Conservation (phyloP, 129 eudicot genomes). For the Pulicaria dysenterica region DNA sequence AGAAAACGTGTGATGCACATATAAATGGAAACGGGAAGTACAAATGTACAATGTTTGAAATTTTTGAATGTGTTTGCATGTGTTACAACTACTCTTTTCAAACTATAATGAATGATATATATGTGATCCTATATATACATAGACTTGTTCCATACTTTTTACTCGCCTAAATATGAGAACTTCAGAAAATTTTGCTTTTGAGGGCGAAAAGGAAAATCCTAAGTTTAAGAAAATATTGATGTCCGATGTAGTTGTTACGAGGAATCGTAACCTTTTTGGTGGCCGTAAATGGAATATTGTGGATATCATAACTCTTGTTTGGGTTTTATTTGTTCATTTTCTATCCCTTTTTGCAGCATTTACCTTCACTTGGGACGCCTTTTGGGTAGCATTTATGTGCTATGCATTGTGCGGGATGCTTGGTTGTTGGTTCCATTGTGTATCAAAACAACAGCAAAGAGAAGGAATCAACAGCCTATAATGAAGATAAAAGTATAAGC, state of each 20-base stretch:
- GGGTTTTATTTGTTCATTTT: conserved; percentile 58
- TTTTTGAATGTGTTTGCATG: too few species aligned
- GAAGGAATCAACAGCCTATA: too few species aligned
- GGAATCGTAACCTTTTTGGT: conserved; percentile 46
- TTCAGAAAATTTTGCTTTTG: neutral
- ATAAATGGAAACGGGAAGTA: too few species aligned
- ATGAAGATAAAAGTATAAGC: too few species aligned
- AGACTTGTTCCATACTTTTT: neutral
- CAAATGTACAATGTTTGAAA: too few species aligned
- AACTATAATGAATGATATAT: conserved; percentile 20
- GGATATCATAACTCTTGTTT: conserved; percentile 42
- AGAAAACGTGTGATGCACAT: too few species aligned
- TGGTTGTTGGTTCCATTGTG: too few species aligned
- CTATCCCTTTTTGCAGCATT: conserved; percentile 64
- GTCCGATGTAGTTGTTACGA: conserved; percentile 69
- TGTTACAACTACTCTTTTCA: conserved; percentile 12
- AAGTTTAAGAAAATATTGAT: conserved; percentile 37
- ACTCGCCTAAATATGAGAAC: conserved; percentile 8
- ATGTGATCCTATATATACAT: neutral
- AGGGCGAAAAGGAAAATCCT: neutral
- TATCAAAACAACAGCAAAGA: too few species aligned
- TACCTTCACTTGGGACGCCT: conserved; percentile 72
- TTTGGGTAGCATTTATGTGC: conserved; percentile 60
- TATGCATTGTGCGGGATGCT: conserved; percentile 56
- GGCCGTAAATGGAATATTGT: conserved; percentile 61